Base-by-base conservation (phyloP, 257 asterid species). In the Osmanthus fragrans region DNA sequence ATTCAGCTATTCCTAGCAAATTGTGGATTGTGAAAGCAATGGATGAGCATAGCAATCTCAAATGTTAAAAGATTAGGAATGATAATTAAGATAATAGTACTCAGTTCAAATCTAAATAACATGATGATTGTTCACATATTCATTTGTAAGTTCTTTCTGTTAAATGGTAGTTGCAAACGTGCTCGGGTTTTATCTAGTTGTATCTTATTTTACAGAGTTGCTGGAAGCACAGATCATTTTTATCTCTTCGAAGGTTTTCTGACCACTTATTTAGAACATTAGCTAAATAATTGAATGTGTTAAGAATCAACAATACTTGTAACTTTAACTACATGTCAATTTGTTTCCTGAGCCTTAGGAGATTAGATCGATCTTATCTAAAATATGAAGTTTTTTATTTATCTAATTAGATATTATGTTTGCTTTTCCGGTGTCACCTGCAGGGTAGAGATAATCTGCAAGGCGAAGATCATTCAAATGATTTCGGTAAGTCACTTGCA, bases 361-460 rank as follows among this genome's bases (percentile, higher is more conserved):
- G 29, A 2, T 58, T 58, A 58, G 66, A 58, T 58, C 5, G 11
- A 21, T 19, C 66, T 58, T 56, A 0, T 58, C 30, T 58, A 21
- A 15, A 47, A 15, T n/a, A 21, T 56, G 66, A 58, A 2, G 29
- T 2, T 2, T 18, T 18, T n/a, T 54, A n/a, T 21, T 25, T 23
- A 23, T 63, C 69, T 63, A 27, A 25, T 27, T 63, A 63, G 69
- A 63, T 2, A 12, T n/a, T 27, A 63, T 63, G 69, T 23, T 63
- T 63, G 69, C 34, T 27, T 27, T 25, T 27, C 36, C 8, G 2
- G 18, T 25, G 18, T 63, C 30, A 58, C 45, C 54, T 73, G 81
- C 87, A 87, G 90, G 91, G 86, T 19, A 87, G 83, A 73, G 84
- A 80, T 37, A 72, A 47, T 34, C 77, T 74, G 10, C 73, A 34